A percentile compares a stretch with the other conserved stretches of the same genome.
Conservation (phyloP, 768 basidiomycete genomes). For the Pisolithus microcarpus region DNA sequence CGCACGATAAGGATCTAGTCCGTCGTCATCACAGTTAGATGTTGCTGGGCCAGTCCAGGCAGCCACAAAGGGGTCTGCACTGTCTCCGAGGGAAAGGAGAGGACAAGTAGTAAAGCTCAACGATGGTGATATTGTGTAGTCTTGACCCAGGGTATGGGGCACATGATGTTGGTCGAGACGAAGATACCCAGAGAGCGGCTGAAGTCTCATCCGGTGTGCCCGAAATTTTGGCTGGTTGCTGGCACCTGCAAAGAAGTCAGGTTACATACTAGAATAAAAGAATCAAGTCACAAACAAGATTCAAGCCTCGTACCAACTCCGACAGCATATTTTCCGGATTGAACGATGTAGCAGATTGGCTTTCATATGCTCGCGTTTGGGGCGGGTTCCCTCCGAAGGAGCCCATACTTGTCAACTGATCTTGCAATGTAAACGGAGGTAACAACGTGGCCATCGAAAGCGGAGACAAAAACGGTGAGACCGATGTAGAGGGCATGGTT, state of each 20-base stretch:
- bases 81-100: not conserved
- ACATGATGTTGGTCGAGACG: not conserved
- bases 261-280: not conserved
- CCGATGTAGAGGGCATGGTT: slow-evolving; percentile 2
- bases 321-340: slow-evolving; percentile 16
- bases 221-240: slow-evolving; percentile 14
- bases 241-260: slow-evolving; percentile 20
- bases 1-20: not conserved
- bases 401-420: slow-evolving; percentile 2
- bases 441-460: not conserved
- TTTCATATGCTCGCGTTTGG: slow-evolving; percentile 11
- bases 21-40: not conserved
- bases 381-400: not conserved
- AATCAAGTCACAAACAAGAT: slow-evolving; percentile 21
- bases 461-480: slow-evolving; percentile 1
- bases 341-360: not conserved
- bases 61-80: not conserved
- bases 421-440: slow-evolving; percentile 2
- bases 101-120: not conserved
- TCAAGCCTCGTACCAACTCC: slow-evolving; percentile 18
- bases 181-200: not conserved
- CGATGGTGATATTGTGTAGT: not conserved
- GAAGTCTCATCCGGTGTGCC: not conserved
- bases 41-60: not conserved
- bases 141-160: not conserved